These are phyloP conservation scores for Cornus controversa DNA, from an alignment of 148 eudicot species.

Conservation along the genomic window DNA sequence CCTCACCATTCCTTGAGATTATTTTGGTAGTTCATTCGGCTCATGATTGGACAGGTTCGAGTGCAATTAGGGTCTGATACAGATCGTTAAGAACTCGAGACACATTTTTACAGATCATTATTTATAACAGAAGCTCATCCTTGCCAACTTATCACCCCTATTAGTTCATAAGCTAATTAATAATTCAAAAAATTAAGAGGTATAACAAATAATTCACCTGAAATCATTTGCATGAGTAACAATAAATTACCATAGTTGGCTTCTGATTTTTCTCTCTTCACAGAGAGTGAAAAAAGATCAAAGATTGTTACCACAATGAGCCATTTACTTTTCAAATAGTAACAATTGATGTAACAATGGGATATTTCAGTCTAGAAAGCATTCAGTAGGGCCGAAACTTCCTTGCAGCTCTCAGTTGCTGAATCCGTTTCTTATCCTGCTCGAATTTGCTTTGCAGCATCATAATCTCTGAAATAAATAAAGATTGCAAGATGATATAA, in stretches of 20 bases:
- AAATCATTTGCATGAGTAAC: not conserved
- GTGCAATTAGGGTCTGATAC: too few relatives aligned
- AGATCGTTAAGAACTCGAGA: too few relatives aligned
- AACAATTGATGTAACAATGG: not conserved
- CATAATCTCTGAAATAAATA: constrained; percentile 65
- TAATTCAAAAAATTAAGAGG: too few relatives aligned
- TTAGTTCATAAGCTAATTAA: not conserved
- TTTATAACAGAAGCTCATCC: too few relatives aligned
- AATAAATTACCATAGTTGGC: not conserved
- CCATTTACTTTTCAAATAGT: not conserved
- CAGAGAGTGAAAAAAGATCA: not conserved
- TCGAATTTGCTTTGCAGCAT: constrained; percentile 80
- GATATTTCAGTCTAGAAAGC: not conserved
- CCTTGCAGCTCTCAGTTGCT: constrained; percentile 81
- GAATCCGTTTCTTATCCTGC: constrained; percentile 89
- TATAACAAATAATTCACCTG: not conserved
- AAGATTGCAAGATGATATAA: not conserved
- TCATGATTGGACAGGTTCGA: too few relatives aligned
- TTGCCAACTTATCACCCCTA: too few relatives aligned
- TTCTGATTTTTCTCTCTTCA: not conserved
- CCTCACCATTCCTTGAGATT: too few relatives aligned
- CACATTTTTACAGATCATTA: too few relatives aligned
- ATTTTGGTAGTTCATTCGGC: too few relatives aligned
- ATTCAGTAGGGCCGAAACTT: constrained; percentile 67
- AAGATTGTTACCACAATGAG: not conserved